Conservation (phyloP, 2,329 filamentous ascomycete genomes). For the Xylaria sp. region DNA sequence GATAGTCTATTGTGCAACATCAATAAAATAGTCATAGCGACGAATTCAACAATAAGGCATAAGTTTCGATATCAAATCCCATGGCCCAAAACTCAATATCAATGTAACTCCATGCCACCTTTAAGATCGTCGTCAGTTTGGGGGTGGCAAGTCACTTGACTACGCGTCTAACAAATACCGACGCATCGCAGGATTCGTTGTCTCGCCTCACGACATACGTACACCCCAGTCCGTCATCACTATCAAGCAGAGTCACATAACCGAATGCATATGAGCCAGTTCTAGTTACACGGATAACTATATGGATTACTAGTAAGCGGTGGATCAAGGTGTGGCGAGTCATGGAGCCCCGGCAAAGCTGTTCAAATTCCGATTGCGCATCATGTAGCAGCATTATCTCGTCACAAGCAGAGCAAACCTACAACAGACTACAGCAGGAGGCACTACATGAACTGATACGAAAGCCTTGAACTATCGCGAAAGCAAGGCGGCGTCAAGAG, state of each 20-base stretch:
- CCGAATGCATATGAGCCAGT: background rate
- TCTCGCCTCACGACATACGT: conserved; percentile 16
- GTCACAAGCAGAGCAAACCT: conserved; percentile 4
- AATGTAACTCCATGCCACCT: conserved; percentile 11
- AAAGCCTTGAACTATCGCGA: conserved; percentile 18
- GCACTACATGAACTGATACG: conserved; percentile 13
- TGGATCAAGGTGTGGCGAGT: conserved; percentile 27
- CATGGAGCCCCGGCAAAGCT: conserved; percentile 8
- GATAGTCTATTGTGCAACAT: conserved; percentile 11
- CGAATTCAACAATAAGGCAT: conserved; percentile 11
- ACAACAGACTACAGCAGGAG: background rate
- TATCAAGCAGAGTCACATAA: conserved; percentile 30
- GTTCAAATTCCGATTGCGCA: background rate
- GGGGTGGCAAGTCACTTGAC: conserved; percentile 38
- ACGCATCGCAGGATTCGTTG: conserved; percentile 25
- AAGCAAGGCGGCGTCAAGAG: conserved; percentile 5
- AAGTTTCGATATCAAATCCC: conserved; percentile 4
- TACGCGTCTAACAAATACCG: conserved; percentile 23
- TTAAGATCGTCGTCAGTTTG: conserved; percentile 9
- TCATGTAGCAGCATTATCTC: background rate
- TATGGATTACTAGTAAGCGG: conserved; percentile 21
- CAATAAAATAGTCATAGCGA: conserved; percentile 9
- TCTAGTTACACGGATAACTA: background rate
- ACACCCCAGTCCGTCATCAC: conserved; percentile 39
- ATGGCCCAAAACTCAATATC: background rate